Percentiles rank a stretch among this genome's conserved stretches.
phyloP scores from a whole-genome alignment of 495 filamentous ascomycete genomes.

The Cercophora samala region DNA sequence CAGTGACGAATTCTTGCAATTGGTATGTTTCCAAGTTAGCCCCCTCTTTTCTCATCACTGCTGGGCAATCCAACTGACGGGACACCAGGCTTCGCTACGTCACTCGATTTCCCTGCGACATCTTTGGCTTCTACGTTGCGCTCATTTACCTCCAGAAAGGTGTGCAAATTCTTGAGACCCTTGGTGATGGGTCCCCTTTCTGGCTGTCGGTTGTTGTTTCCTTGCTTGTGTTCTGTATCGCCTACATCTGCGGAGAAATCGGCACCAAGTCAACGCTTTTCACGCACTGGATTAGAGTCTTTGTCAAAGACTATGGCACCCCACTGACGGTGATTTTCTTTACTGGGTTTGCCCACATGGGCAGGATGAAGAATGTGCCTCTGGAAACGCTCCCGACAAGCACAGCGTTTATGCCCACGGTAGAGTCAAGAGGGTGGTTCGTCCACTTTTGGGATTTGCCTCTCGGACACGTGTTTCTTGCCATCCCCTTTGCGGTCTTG shows the following conservation, averaged over 20 bases:
- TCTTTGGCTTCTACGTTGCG: conserved; percentile 85
- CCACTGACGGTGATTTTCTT: conserved; percentile 83
- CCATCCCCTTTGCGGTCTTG: conserved; percentile 82
- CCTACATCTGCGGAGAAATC: conserved; percentile 66
- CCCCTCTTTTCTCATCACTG: background rate
- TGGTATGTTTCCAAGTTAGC: conserved; percentile 28
- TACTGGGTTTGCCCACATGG: conserved; percentile 82
- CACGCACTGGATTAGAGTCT: conserved; percentile 66
- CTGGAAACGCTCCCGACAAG: conserved; percentile 66
- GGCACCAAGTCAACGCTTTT: conserved; percentile 64
- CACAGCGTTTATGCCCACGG: conserved; percentile 78
- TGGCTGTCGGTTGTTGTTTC: conserved; percentile 73
- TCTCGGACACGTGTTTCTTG: conserved; percentile 74
- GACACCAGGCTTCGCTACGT: conserved; percentile 59
- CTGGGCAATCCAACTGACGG: background rate
- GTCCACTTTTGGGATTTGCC: conserved; percentile 83
- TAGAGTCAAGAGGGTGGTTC: conserved; percentile 69
- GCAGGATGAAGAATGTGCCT: conserved; percentile 65
- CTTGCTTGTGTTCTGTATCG: conserved; percentile 67
- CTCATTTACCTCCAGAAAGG: conserved; percentile 85
- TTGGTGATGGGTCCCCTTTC: conserved; percentile 54
- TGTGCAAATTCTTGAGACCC: conserved; percentile 68
- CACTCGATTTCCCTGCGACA: conserved; percentile 81
- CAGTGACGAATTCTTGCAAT: conserved; percentile 77
- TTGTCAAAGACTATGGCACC: conserved; percentile 80